Conservation (phyloP, 75 land plant species). For the Pinus albicaulis region DNA sequence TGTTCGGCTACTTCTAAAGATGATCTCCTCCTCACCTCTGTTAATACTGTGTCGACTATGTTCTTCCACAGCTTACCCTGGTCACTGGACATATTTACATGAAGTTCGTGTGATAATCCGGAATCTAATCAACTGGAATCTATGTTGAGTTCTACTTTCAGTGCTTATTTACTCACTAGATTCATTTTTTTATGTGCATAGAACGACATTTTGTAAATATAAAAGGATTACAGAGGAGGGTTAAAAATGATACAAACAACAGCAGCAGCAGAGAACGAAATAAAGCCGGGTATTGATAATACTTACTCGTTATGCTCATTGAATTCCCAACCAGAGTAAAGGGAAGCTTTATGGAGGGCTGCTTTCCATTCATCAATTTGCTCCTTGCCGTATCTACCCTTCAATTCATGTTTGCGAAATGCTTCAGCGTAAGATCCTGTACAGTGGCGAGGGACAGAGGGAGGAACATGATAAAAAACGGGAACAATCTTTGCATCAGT, state of each 20-base stretch:
- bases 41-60: background rate
- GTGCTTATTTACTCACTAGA: no score
- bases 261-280: background rate
- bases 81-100: background rate
- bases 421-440: background rate
- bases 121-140: background rate
- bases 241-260: background rate
- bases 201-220: no score
- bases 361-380: background rate
- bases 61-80: background rate
- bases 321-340: background rate
- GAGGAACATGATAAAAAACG: background rate
- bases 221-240: background rate
- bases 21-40: background rate
- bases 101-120: no score
- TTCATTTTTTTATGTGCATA: no score
- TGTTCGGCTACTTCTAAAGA: background rate
- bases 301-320: background rate
- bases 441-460: background rate
- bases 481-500: background rate
- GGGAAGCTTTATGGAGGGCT: background rate
- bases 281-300: background rate
- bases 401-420: background rate
- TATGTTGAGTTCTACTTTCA: no score
- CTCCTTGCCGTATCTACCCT: background rate